These are phyloP conservation scores for Panicum virgatum DNA, from an alignment of 202 grass and related monocot species.

Conservation along the genomic window DNA sequence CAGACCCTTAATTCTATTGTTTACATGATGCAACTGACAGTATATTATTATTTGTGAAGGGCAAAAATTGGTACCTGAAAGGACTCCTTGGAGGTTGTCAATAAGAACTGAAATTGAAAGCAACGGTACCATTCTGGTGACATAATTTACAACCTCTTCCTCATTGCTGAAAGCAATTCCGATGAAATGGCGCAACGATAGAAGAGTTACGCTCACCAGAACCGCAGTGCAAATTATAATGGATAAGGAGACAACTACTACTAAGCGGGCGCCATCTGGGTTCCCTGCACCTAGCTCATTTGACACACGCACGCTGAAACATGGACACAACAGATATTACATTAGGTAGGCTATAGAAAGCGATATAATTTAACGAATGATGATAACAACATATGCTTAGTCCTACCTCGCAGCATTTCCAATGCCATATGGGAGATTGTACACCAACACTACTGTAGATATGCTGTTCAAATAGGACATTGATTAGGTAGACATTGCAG, in stretches of 20 bases:
- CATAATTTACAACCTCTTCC: constrained; percentile 50
- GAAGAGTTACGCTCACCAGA: constrained; percentile 43
- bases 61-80: constrained; percentile 48
- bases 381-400: background rate
- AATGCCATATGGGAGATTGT: constrained; percentile 57
- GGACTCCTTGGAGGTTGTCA: constrained; percentile 59
- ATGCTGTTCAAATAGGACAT: constrained; percentile 41
- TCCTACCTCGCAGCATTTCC: constrained; percentile 58
- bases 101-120: constrained; percentile 54
- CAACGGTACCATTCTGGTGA: constrained; percentile 58
- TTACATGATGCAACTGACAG: background rate
- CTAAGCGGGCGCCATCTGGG: constrained; percentile 48
- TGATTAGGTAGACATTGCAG: background rate
- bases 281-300: constrained; percentile 69
- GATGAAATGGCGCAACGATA: constrained; percentile 36
- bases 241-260: constrained; percentile 42
- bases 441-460: constrained; percentile 46
- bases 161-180: constrained; percentile 71
- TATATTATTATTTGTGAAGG: background rate
- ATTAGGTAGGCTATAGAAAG: constrained; percentile 2
- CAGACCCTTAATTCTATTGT: background rate
- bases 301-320: constrained; percentile 54
- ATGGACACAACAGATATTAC: constrained; percentile 5
- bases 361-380: constrained; percentile 3
- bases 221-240: constrained; percentile 35